A percentile compares a stretch with the other conserved stretches of the same genome.
phyloP scores from a whole-genome alignment of 2,329 filamentous ascomycete species.

The Talaromyces funiculosus region DNA sequence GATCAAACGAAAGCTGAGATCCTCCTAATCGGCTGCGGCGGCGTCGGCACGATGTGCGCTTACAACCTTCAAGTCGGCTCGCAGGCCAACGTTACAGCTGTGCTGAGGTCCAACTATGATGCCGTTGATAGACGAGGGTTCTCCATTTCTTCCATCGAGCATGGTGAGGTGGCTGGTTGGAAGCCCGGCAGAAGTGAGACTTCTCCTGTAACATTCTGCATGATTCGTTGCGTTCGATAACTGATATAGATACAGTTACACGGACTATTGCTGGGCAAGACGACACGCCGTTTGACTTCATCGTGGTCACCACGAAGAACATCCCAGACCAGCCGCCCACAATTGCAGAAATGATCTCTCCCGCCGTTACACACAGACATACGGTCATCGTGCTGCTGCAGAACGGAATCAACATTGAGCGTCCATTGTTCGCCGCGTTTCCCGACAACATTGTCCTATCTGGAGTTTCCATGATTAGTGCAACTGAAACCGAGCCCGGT shows the following conservation, averaged over 20 bases:
- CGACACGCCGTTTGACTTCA: conserved; percentile 46
- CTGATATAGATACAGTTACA: conserved; percentile 34
- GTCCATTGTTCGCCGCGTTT: conserved; percentile 46
- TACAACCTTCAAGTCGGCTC: conserved; percentile 51
- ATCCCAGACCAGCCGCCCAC: conserved; percentile 49
- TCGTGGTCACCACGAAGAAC: conserved; percentile 56
- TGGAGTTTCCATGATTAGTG: conserved; percentile 49
- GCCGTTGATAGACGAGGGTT: conserved; percentile 48
- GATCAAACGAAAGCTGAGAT: conserved; percentile 34
- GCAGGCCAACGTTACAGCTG: conserved; percentile 48
- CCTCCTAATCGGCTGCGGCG: conserved; percentile 52
- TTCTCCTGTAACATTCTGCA: not conserved
- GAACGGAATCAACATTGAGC: conserved; percentile 57
- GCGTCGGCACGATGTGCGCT: conserved; percentile 55
- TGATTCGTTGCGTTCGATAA: not conserved
- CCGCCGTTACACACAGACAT: conserved; percentile 45
- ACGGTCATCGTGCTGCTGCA: conserved; percentile 53
- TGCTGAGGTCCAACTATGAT: conserved; percentile 54
- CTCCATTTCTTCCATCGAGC: conserved; percentile 51
- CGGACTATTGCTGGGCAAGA: conserved; percentile 32
- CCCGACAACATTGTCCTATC: conserved; percentile 50
- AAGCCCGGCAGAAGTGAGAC: conserved; percentile 37
- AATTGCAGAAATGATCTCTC: conserved; percentile 44
- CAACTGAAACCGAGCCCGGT: conserved; percentile 44
- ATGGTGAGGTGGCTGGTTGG: conserved; percentile 43